A percentile compares a stretch with the other conserved stretches of the same genome.
phyloP scores from a whole-genome alignment of 768 basidiomycete genomes.

The Lentinula aciculospora region DNA sequence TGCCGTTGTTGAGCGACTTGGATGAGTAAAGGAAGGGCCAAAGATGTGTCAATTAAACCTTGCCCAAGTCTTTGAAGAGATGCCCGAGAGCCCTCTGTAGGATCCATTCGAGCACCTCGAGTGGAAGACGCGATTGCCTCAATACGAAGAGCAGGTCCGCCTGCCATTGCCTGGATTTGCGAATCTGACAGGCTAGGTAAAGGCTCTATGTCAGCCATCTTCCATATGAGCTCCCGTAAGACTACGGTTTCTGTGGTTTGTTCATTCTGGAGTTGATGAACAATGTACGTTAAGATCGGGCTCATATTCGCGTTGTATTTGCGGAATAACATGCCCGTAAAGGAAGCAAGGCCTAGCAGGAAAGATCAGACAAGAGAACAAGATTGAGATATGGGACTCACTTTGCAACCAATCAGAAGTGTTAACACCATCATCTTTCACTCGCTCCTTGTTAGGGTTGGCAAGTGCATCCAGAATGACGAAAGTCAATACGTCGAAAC shows the following conservation, averaged over 20 bases:
- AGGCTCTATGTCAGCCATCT: slow-evolving; percentile 93
- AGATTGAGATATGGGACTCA: slow-evolving; percentile 37
- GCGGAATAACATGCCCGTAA: slow-evolving; percentile 88
- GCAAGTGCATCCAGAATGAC: slow-evolving; percentile 83
- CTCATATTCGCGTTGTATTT: slow-evolving; percentile 81
- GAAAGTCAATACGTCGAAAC: slow-evolving; percentile 90
- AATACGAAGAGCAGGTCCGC: slow-evolving; percentile 79
- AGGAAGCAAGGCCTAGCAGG: slow-evolving; percentile 81
- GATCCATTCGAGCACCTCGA: slow-evolving; percentile 70
- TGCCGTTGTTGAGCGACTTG: slow-evolving; percentile 91
- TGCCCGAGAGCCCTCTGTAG: slow-evolving; percentile 55
- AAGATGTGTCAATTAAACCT: slow-evolving; percentile 56
- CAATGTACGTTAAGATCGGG: slow-evolving; percentile 83
- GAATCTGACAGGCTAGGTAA: slow-evolving; percentile 84
- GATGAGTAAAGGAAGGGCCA: slow-evolving; percentile 86
- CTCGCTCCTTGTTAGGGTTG: slow-evolving; percentile 71
- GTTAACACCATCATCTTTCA: slow-evolving; percentile 91
- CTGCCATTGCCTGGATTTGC: slow-evolving; percentile 87
- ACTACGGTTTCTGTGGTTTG: slow-evolving; percentile 88
- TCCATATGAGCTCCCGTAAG: slow-evolving; percentile 87
- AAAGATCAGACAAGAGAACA: background rate
- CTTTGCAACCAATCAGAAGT: slow-evolving; percentile 90
- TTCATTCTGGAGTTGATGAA: slow-evolving; percentile 81
- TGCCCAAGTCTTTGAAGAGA: slow-evolving; percentile 65
- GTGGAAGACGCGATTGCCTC: slow-evolving; percentile 82